These are phyloP conservation scores for Azolla pinnata DNA, from an alignment of 75 land plant species.

Conservation along the genomic window DNA sequence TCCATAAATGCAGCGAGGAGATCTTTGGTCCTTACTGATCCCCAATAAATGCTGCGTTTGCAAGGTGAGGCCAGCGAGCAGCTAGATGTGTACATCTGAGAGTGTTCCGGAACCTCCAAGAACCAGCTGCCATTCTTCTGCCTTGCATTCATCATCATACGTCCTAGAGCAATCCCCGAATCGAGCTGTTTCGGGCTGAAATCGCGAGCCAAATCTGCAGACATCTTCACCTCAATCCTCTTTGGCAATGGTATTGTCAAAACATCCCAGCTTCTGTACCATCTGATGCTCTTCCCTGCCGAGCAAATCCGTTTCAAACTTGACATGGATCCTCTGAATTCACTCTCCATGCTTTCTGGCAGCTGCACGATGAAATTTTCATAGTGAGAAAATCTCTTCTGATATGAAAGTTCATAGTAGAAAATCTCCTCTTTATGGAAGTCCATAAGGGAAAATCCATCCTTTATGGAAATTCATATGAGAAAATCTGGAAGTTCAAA, in stretches of 20 bases:
- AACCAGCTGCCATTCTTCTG: constrained; percentile 11
- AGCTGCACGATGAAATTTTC: constrained; percentile 5
- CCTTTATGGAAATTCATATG: no score
- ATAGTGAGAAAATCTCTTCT: neutral
- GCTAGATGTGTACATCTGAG: neutral
- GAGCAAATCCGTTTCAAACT: neutral
- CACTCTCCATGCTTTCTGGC: constrained; percentile 6
- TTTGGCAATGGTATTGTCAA: neutral
- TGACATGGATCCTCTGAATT: neutral
- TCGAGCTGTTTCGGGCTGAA: constrained; percentile 17
- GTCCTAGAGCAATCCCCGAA: constrained; percentile 15
- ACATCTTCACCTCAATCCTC: constrained; percentile 15
- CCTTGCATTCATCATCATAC: constrained; percentile 9
- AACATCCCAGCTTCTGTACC: constrained; percentile 2
- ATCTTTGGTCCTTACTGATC: constrained; percentile 7
- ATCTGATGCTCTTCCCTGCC: constrained; percentile 1
- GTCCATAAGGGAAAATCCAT: no score
- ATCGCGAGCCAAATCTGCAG: constrained; percentile 24
- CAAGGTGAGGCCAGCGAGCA: neutral
- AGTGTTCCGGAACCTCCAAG: constrained; percentile 4
- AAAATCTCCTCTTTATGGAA: no score
- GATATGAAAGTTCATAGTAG: no score
- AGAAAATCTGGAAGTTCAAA: neutral
- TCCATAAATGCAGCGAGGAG: constrained; percentile 19
- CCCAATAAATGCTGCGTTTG: constrained; percentile 10